Percentiles rank a stretch among this genome's conserved stretches.
Conservation (phyloP, 202 grass and related monocot species). For the Brachypodium distachyon region DNA sequence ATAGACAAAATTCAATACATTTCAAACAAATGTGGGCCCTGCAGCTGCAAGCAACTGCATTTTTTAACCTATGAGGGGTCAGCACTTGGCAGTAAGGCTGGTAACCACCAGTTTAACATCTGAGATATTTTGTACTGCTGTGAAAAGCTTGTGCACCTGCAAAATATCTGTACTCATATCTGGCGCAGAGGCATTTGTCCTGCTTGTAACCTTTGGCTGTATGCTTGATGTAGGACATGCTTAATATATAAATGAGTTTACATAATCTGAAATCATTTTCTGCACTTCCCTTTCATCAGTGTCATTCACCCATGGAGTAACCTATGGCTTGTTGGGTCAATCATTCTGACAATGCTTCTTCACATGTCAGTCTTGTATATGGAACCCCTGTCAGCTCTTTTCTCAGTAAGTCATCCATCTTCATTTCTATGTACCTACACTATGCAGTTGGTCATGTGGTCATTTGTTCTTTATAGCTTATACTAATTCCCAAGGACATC, state of each 20-base stretch:
- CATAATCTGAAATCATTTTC: not conserved
- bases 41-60: not conserved
- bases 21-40: not conserved
- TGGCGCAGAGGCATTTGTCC: not conserved
- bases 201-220: not conserved
- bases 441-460: not conserved
- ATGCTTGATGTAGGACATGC: not conserved
- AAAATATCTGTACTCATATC: conserved; percentile 13
- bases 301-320: conserved; percentile 94
- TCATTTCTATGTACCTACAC: not conserved
- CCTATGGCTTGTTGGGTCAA: conserved; percentile 87
- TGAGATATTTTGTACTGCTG: not conserved
- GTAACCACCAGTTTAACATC: not conserved
- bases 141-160: not conserved
- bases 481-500: not conserved
- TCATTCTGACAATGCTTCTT: conserved; percentile 89
- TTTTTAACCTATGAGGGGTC: not conserved
- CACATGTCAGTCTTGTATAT: conserved; percentile 78
- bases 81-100: not conserved
- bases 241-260: not conserved
- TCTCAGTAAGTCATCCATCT: conserved; percentile 58
- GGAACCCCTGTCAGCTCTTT: conserved; percentile 84
- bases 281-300: conserved; percentile 42
- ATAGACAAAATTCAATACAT: not conserved
- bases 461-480: conserved; percentile 13